phyloP scores from a whole-genome alignment of 441 rosid species.

The Corymbia calophylla region DNA sequence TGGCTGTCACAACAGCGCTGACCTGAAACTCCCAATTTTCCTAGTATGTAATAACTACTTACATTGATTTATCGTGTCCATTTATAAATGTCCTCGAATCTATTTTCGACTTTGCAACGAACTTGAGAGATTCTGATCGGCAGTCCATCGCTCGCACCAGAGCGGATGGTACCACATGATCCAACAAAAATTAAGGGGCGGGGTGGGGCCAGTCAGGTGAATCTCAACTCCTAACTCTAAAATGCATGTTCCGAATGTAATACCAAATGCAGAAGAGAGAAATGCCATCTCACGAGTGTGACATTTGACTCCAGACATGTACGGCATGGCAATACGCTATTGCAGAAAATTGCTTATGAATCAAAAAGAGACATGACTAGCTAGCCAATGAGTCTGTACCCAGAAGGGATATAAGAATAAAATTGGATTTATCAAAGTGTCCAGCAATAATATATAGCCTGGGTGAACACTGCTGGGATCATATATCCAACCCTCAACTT shows the following conservation, averaged over 20 bases:
- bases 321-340: background rate
- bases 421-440: background rate
- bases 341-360: background rate
- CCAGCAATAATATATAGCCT: background rate
- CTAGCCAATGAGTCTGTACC: background rate
- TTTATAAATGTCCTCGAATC: background rate
- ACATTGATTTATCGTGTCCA: background rate
- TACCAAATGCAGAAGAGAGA: background rate
- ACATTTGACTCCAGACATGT: background rate
- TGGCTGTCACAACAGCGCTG: accelerated
- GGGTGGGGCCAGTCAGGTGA: background rate
- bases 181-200: background rate
- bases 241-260: background rate
- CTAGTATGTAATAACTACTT: background rate
- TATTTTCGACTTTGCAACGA: background rate
- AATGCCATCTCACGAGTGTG: background rate
- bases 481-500: slow-evolving; percentile 12
- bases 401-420: background rate
- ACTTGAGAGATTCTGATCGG: background rate
- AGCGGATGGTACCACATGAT: background rate
- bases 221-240: background rate
- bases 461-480: background rate
- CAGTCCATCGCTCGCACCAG: background rate
- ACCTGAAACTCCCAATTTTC: background rate
- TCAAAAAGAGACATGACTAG: background rate